Conservation (phyloP, 2,329 filamentous ascomycete genomes). For the Hypoxylon sp. region DNA sequence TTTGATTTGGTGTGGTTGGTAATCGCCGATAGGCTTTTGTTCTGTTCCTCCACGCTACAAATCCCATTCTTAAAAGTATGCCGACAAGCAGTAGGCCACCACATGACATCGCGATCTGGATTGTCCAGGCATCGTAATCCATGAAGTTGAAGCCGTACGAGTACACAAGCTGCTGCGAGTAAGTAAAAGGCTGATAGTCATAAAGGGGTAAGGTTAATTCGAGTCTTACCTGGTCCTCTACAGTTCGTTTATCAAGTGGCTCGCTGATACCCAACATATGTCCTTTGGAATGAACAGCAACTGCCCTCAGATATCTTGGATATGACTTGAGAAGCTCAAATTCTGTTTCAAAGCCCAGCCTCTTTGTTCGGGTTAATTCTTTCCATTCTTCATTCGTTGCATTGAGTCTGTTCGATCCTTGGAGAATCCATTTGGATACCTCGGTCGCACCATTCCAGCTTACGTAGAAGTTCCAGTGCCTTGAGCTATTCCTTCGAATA, state of each 20-base stretch:
- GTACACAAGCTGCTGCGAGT: slow-evolving; percentile 16
- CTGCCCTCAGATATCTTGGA: slow-evolving; percentile 40
- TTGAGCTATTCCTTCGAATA: slow-evolving; percentile 43
- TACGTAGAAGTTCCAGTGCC: slow-evolving; percentile 55
- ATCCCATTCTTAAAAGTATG: slow-evolving; percentile 20
- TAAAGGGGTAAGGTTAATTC: neutral
- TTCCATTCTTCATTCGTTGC: slow-evolving; percentile 48
- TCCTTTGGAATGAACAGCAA: slow-evolving; percentile 37
- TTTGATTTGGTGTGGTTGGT: slow-evolving; percentile 27
- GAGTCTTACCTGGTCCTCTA: slow-evolving; percentile 37
- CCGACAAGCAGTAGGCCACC: slow-evolving; percentile 27
- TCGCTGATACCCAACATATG: slow-evolving; percentile 39
- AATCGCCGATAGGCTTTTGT: slow-evolving; percentile 28
- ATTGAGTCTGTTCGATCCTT: slow-evolving; percentile 52
- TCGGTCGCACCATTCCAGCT: slow-evolving; percentile 58
- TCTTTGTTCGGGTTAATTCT: slow-evolving; percentile 39
- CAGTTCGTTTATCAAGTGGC: slow-evolving; percentile 29
- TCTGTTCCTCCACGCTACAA: slow-evolving; percentile 35
- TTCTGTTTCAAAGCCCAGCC: slow-evolving; percentile 58
- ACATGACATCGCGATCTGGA: slow-evolving; percentile 20
- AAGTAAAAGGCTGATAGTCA: slow-evolving; percentile 5
- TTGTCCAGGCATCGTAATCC: slow-evolving; percentile 11
- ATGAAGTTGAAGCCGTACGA: slow-evolving; percentile 11
- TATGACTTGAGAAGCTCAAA: slow-evolving; percentile 46
- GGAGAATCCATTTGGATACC: slow-evolving; percentile 58